Evolutionary conservation across 768 basidiomycete species (phyloP).

Genomic region (Gyrodon lividus): DNA sequence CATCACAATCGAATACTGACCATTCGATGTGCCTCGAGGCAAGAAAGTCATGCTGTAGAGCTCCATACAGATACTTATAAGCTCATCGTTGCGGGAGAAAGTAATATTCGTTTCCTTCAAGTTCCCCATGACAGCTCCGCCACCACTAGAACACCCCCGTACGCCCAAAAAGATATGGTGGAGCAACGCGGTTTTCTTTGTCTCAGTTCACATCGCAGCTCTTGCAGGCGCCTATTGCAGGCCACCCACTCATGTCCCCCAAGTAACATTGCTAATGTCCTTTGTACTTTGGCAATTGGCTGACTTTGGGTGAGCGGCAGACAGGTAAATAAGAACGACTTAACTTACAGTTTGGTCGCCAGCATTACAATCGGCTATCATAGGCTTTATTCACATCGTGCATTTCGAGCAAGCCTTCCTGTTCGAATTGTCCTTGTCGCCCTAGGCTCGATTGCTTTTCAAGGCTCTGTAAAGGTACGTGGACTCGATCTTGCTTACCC

Average conservation of each 20-base stretch:
- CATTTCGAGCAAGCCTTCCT: constrained; percentile 57
- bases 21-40: too few species aligned
- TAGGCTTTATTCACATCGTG: constrained; percentile 72
- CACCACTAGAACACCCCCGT: background rate
- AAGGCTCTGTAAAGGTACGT: constrained; percentile 74
- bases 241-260: constrained; percentile 45
- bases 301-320: constrained; percentile 57
- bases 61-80: background rate
- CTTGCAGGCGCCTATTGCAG: constrained; percentile 48
- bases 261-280: constrained; percentile 49
- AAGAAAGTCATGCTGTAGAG: too few species aligned
- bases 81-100: background rate
- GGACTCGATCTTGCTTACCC: constrained; percentile 4
- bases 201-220: constrained; percentile 56
- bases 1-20: too few species aligned
- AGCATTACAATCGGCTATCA: constrained; percentile 80
- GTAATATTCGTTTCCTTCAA: background rate
- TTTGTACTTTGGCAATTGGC: constrained; percentile 67
- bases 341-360: background rate
- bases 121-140: background rate
- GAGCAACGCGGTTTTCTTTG: constrained; percentile 59
- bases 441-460: constrained; percentile 72
- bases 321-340: background rate
- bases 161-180: constrained; percentile 52
- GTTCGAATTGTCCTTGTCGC: constrained; percentile 60